Percentiles rank a stretch among this genome's conserved stretches.
Evolutionary conservation across 2,329 filamentous ascomycete genomes (phyloP).

Genomic region (Diaporthe humulicola): DNA sequence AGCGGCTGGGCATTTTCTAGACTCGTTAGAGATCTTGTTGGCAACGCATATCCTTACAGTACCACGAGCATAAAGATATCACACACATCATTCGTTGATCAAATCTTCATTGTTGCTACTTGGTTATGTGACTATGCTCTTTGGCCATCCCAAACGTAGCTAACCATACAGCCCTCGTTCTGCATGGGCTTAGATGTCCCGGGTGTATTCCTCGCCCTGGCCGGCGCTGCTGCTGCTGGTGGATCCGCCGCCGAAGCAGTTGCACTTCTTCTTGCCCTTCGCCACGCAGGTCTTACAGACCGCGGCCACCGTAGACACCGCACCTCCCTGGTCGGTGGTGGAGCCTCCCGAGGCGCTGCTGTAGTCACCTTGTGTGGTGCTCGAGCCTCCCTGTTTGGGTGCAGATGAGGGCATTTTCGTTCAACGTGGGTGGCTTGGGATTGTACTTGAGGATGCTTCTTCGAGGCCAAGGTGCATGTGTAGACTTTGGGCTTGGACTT

Average conservation of each 20-base stretch:
- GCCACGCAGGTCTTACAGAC: too few species aligned
- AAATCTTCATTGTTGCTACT: neutral
- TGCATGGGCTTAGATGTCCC: neutral
- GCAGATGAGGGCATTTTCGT: neutral
- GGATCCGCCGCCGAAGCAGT: neutral
- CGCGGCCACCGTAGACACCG: neutral
- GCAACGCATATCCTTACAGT: conserved; percentile 14
- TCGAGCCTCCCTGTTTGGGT: neutral
- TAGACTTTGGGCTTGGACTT: neutral
- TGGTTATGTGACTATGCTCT: neutral
- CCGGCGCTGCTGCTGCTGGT: conserved; percentile 20
- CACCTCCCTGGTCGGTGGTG: neutral
- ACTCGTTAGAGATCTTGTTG: conserved; percentile 11
- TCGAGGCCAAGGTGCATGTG: too few species aligned
- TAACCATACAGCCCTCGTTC: neutral
- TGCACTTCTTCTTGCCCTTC: neutral
- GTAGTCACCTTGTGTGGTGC: neutral
- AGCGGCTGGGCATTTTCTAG: conserved; percentile 18
- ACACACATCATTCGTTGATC: neutral
- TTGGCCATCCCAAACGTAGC: neutral
- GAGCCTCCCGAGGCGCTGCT: neutral
- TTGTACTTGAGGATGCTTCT: neutral
- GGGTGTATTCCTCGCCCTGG: neutral
- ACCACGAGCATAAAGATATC: neutral
- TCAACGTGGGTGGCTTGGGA: neutral